A percentile compares a stretch with the other conserved stretches of the same genome.
Conservation (phyloP, 306 rosid genomes). For the Vigna reflexopilosa region DNA sequence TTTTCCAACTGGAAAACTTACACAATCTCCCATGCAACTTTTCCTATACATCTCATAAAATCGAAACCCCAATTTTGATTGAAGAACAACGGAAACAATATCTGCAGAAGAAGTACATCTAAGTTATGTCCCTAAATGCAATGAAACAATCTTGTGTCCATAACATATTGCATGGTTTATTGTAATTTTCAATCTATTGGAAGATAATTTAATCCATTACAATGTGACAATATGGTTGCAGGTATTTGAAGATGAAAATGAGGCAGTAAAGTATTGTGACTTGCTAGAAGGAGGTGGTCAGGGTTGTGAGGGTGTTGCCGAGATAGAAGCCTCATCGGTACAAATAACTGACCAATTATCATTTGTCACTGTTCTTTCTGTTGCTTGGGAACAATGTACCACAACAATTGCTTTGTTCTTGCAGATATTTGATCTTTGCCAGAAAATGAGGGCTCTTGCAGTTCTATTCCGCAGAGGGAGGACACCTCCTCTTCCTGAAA, state of each 20-base stretch:
- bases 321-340: slow-evolving; percentile 97
- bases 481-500: slow-evolving; percentile 93
- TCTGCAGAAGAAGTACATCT: no score
- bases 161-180: slow-evolving; percentile 15
- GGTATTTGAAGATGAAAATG: slow-evolving; percentile 96
- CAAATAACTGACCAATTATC: slow-evolving; percentile 38
- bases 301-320: slow-evolving; percentile 98
- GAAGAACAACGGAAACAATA: not conserved
- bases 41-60: no score
- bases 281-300: slow-evolving; percentile 90
- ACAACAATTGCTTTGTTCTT: slow-evolving; percentile 31
- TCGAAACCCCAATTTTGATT: not conserved
- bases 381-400: slow-evolving; percentile 15
- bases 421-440: slow-evolving; percentile 91
- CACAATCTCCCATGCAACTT: no score
- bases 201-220: not conserved
- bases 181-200: not conserved
- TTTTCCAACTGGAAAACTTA: not conserved
- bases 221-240: slow-evolving; percentile 32
- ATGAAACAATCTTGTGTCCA: slow-evolving; percentile 18
- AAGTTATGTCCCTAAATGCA: not conserved
- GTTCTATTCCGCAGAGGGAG: slow-evolving; percentile 93
- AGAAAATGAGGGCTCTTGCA: slow-evolving; percentile 90
- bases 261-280: slow-evolving; percentile 91
- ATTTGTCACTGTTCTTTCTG: slow-evolving; percentile 12